Conservation (phyloP, 495 filamentous ascomycete genomes). For the Aspergillus taichungensis region DNA sequence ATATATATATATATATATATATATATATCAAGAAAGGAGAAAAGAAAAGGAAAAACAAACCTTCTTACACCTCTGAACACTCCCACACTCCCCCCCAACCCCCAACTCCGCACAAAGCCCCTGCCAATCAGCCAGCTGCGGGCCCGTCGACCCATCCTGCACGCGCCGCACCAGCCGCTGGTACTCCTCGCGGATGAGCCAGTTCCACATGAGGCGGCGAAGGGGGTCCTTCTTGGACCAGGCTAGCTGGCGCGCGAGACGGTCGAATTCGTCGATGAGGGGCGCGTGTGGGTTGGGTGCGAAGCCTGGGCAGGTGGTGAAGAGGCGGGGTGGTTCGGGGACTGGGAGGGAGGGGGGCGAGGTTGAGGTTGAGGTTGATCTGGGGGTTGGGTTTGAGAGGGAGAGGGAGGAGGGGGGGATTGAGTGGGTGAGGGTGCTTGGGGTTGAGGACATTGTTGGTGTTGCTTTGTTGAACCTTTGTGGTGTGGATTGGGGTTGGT, state of each 20-base stretch:
- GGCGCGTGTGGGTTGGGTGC: neutral
- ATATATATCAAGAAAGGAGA: too few relatives aligned
- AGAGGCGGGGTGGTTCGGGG: slow-evolving; percentile 3
- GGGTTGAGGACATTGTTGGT: too few relatives aligned
- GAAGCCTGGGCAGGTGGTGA: slow-evolving; percentile 13
- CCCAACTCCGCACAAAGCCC: slow-evolving; percentile 25
- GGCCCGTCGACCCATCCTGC: too few relatives aligned
- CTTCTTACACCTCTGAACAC: slow-evolving; percentile 34
- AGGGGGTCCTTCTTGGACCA: slow-evolving; percentile 16
- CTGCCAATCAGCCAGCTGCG: slow-evolving; percentile 17
- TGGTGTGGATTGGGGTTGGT: too few relatives aligned
- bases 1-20: too few relatives aligned
- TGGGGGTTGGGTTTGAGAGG: neutral
- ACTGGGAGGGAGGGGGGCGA: neutral
- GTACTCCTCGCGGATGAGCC: slow-evolving; percentile 16
- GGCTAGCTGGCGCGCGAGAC: slow-evolving; percentile 5
- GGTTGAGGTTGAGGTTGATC: neutral
- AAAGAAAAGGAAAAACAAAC: slow-evolving; percentile 12
- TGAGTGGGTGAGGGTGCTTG: neutral
- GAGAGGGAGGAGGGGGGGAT: neutral
- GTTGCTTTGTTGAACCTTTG: too few relatives aligned
- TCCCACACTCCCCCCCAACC: slow-evolving; percentile 12
- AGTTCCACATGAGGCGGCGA: slow-evolving; percentile 15
- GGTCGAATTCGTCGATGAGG: slow-evolving; percentile 15
- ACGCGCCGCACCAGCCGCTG: slow-evolving; percentile 5